Conservation (phyloP, 371 early-diverging fungal species). For the Funneliformis caledonium region DNA sequence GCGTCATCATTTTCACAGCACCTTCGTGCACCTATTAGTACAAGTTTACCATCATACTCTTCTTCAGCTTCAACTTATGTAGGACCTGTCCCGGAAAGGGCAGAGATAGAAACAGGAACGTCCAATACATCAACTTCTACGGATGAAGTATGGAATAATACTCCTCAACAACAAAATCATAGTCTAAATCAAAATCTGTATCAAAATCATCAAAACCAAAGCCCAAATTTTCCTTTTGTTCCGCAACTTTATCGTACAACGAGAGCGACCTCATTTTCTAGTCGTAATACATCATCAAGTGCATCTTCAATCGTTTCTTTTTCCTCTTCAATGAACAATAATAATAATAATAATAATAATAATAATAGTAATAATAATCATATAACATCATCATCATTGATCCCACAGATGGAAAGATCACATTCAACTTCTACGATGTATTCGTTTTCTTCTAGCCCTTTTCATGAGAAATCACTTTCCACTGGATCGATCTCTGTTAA, state of each 20-base stretch:
- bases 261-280: neutral
- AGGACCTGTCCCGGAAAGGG: neutral
- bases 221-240: neutral
- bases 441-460: neutral
- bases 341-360: no score
- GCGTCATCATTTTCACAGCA: slow-evolving; percentile 18
- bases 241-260: neutral
- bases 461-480: slow-evolving; percentile 32
- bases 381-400: neutral
- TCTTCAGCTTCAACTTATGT: slow-evolving; percentile 21
- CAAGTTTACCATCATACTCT: slow-evolving; percentile 30
- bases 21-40: slow-evolving; percentile 27
- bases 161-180: neutral
- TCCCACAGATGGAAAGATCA: slow-evolving; percentile 14
- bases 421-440: slow-evolving; percentile 22
- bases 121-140: neutral
- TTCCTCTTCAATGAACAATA: neutral
- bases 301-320: neutral
- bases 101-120: neutral
- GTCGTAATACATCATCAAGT: slow-evolving; percentile 22
- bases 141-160: slow-evolving; percentile 6
- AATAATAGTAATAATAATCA: no score
- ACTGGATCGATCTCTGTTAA: slow-evolving; percentile 12
- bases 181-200: neutral
- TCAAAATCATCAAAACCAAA: neutral